Evolutionary conservation across 2,329 filamentous ascomycete species (phyloP), one percentile per base, ranked within the genome.

Genomic region (Incumbomyces lentus): DNA sequence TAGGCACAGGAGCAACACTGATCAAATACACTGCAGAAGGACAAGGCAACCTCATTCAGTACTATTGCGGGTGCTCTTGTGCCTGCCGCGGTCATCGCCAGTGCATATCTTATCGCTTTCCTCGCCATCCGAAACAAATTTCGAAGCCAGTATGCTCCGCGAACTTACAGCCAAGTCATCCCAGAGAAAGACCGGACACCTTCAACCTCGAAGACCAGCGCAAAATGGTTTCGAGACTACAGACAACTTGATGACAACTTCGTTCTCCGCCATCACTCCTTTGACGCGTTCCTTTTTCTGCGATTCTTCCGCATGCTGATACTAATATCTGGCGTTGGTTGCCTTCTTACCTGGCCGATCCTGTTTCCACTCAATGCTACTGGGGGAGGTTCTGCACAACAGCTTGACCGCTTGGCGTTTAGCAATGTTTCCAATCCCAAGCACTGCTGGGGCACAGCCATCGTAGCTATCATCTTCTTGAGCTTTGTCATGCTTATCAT

Each of bases 271-370:
- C 86, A 93, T 68, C 86, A 88, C 55, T 93, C 88, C 1, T 75
- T 96, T 45, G 90, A 96, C 63, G 85, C 84, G 16, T 96, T 89
- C 66, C 81, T 96, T 36, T 95, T 93, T 63, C 72, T 96, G 18
- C 86, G 90, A 16, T 94, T 90, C 58, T 68, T 96, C 49, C 82
- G 86, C 54, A 84, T 92, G 41, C 70, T 85, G 36, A 80, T 82
- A 50, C 74, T 84, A 47, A 82, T 90, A 51, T 90, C 84, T 62
- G 75, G 94, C 29, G 81, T 86, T 5, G 92, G 92, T 40, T 86
- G 83, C 59, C 68, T 78, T 54, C 81, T 95, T 50, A 87, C 86
- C 19, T 95, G 86, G 84, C 90, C 92, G 0, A 74, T 95, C 29
- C 71, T 96, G n/a, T 83, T 85, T 76, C 89, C 92, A 0, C 71